A percentile compares a stretch with the other conserved stretches of the same genome.
These are phyloP conservation scores for Heracleum sosnowskyi DNA, from an alignment of 129 eudicot genomes.

Conservation along the genomic window DNA sequence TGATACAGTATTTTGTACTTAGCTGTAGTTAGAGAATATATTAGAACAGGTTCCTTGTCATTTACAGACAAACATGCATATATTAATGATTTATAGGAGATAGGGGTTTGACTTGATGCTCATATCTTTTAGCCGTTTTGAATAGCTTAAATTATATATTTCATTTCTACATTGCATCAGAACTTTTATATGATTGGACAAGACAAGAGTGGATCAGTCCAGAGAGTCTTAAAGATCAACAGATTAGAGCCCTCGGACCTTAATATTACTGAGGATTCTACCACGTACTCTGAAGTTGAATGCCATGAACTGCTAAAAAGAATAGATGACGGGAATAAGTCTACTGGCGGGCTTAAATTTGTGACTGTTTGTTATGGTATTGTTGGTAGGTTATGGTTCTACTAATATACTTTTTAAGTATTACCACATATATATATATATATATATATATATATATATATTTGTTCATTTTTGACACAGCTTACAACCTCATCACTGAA, in stretches of 20 bases:
- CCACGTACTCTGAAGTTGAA: constrained; percentile 29
- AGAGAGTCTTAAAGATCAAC: constrained; percentile 8
- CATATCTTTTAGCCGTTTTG: background rate
- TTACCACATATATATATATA: background rate
- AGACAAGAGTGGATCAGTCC: constrained; percentile 1
- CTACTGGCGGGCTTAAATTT: constrained; percentile 43
- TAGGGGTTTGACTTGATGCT: background rate
- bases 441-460: too few relatives aligned
- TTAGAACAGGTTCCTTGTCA: background rate
- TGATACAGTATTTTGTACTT: background rate
- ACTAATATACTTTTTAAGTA: background rate
- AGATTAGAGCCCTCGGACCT: constrained; percentile 1
- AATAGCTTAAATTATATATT: background rate
- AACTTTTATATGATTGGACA: constrained; percentile 10
- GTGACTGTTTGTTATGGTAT: constrained; percentile 50
- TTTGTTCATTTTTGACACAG: background rate
- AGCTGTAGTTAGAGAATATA: background rate
- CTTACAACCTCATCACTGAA: background rate
- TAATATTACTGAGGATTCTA: constrained; percentile 30
- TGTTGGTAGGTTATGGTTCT: constrained; percentile 30
- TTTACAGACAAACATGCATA: background rate
- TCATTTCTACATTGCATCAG: background rate
- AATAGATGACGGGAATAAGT: constrained; percentile 44
- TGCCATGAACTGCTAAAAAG: constrained; percentile 37
- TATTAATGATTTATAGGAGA: background rate